These are phyloP conservation scores for Anthracocystis panici-leucophaei DNA, from an alignment of 1,284 basidiomycete species.

Conservation along the genomic window DNA sequence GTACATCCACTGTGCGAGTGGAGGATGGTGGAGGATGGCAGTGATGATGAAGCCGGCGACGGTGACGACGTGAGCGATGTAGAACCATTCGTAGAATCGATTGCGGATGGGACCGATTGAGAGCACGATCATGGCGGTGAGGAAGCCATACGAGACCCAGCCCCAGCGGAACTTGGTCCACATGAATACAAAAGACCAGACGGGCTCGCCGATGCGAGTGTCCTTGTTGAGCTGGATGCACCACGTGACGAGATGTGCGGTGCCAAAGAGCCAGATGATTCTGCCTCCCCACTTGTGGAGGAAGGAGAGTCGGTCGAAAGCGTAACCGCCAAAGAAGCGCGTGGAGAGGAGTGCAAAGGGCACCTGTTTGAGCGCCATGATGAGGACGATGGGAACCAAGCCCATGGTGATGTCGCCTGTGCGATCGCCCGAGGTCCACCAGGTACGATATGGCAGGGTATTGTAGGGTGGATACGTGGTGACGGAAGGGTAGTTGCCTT, in stretches of 20 bases:
- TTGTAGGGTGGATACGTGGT: conserved; percentile 70
- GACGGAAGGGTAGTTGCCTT: conserved; percentile 54
- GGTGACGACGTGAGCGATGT: conserved; percentile 77
- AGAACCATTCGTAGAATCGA: conserved; percentile 81
- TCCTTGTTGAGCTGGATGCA: conserved; percentile 76
- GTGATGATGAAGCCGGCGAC: conserved; percentile 66
- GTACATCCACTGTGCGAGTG: conserved; percentile 73
- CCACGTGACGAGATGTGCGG: conserved; percentile 81
- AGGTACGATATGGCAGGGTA: conserved; percentile 79
- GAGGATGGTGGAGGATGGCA: conserved; percentile 71
- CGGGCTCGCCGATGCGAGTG: conserved; percentile 73
- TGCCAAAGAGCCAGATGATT: conserved; percentile 79
- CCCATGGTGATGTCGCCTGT: conserved; percentile 83
- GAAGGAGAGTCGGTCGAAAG: conserved; percentile 81
- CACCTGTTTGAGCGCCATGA: conserved; percentile 83
- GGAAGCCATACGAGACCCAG: conserved; percentile 78
- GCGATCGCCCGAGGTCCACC: conserved; percentile 82
- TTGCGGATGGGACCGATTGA: conserved; percentile 78
- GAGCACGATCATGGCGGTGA: conserved; percentile 78
- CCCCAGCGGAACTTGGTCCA: conserved; percentile 81
- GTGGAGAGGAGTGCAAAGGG: conserved; percentile 85
- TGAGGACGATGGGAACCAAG: conserved; percentile 80
- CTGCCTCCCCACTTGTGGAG: conserved; percentile 81
- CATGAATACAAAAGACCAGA: conserved; percentile 77
- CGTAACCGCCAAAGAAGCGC: conserved; percentile 77